Conservation (phyloP, 352 stramenopile genomes). For the Phytophthora pluvialis region DNA sequence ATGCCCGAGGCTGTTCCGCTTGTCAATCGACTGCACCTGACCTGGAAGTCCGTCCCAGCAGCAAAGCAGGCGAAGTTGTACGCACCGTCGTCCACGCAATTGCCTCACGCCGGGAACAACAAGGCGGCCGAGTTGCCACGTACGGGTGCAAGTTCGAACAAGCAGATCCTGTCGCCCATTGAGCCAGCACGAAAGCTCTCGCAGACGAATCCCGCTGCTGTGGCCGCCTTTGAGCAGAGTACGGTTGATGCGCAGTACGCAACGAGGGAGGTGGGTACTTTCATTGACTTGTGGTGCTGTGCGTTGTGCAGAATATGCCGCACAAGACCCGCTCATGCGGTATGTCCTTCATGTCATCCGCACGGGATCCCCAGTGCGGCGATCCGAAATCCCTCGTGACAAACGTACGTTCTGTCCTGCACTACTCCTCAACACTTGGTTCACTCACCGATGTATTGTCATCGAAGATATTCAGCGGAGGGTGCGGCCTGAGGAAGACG, state of each 20-base stretch:
- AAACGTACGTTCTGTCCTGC: conserved; percentile 35
- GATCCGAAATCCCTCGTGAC: conserved; percentile 42
- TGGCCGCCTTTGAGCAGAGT: conserved; percentile 33
- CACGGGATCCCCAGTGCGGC: conserved; percentile 30
- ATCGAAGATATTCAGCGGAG: conserved; percentile 28
- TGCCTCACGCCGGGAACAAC: not conserved
- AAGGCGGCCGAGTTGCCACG: not conserved
- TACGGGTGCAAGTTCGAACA: not conserved
- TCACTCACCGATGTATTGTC: conserved; percentile 1
- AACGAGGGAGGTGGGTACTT: not conserved
- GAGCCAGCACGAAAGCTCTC: not conserved
- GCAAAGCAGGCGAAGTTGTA: conserved; percentile 28
- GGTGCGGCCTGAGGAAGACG: conserved; percentile 52
- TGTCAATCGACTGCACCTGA: conserved; percentile 25
- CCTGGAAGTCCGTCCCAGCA: conserved; percentile 22
- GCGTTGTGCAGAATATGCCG: conserved; percentile 49
- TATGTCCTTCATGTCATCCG: conserved; percentile 56
- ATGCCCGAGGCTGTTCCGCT: not conserved
- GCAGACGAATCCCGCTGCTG: not conserved
- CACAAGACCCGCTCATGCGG: conserved; percentile 46
- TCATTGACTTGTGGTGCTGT: not conserved
- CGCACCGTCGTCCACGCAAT: conserved; percentile 3
- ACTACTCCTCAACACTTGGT: not conserved
- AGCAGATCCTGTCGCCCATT: conserved; percentile 5
- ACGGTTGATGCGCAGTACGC: not conserved